Percentiles rank a stretch among this genome's conserved stretches.
Evolutionary conservation across 1,284 basidiomycete genomes (phyloP).

Genomic region (Peniophora sp.): DNA sequence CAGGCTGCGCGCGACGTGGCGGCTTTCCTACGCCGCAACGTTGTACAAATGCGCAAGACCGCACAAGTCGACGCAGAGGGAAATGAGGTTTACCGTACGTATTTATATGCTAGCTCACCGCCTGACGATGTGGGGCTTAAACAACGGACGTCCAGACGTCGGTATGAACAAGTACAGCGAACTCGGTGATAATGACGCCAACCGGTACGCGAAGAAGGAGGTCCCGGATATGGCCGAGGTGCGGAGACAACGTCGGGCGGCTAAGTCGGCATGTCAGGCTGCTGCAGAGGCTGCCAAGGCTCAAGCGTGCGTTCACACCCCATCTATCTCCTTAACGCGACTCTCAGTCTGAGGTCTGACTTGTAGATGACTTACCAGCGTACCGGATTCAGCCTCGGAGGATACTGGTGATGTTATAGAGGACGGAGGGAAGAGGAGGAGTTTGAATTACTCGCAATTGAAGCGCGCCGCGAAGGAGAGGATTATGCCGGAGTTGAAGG

Average conservation of each 20-base stretch:
- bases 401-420: no score
- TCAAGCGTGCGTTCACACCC: slow-evolving; percentile 13
- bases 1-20: slow-evolving; percentile 58
- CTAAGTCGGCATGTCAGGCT: no score
- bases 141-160: slow-evolving; percentile 34
- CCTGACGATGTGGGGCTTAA: neutral
- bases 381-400: slow-evolving; percentile 6
- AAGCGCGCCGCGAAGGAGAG: slow-evolving; percentile 60
- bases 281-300: neutral
- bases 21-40: slow-evolving; percentile 56
- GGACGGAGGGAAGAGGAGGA: neutral
- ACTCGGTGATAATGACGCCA: slow-evolving; percentile 63
- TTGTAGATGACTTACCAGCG: slow-evolving; percentile 21
- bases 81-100: slow-evolving; percentile 51
- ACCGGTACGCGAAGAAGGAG: slow-evolving; percentile 46
- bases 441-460: slow-evolving; percentile 46
- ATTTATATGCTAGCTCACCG: slow-evolving; percentile 1
- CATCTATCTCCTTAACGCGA: slow-evolving; percentile 9
- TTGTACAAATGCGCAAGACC: slow-evolving; percentile 56
- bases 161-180: slow-evolving; percentile 64
- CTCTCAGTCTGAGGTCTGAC: slow-evolving; percentile 11
- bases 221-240: slow-evolving; percentile 22
- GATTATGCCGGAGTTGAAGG: slow-evolving; percentile 53
- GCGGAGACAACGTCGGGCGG: slow-evolving; percentile 32
- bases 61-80: slow-evolving; percentile 20